Evolutionary conservation across 139 green algal genomes (phyloP).

Genomic region (Haematococcus sp.): DNA sequence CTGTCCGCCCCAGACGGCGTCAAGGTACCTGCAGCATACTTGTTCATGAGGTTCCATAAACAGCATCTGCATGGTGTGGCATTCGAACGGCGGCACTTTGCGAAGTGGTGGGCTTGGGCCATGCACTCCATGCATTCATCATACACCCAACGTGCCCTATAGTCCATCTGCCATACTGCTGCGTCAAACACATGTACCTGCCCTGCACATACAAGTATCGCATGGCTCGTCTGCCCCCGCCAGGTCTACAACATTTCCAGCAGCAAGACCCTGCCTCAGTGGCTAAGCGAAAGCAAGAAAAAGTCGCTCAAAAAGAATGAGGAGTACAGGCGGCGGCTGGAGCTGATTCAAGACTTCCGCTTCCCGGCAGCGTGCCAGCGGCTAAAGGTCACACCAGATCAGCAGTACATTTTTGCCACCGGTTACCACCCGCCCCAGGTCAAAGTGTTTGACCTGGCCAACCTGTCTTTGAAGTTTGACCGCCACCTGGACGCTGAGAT

Average conservation of each 20-base stretch:
- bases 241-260: conserved; percentile 91
- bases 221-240: neutral
- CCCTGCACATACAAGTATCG: neutral
- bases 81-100: too few relatives aligned
- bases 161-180: too few relatives aligned
- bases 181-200: too few relatives aligned
- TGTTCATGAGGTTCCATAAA: too few relatives aligned
- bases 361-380: conserved; percentile 83
- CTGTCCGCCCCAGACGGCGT: conserved; percentile 88
- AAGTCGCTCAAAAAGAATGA: conserved; percentile 80
- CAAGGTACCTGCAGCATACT: conserved; percentile 20
- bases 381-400: conserved; percentile 85
- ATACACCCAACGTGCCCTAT: too few relatives aligned
- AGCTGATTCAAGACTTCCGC: conserved; percentile 90
- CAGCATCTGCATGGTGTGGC: too few relatives aligned
- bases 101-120: too few relatives aligned
- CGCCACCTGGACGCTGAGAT: conserved; percentile 92
- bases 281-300: conserved; percentile 88
- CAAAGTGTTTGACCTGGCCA: conserved; percentile 85
- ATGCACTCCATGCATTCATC: too few relatives aligned
- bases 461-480: conserved; percentile 97
- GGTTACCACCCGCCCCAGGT: conserved; percentile 49
- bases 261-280: conserved; percentile 83
- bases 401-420: conserved; percentile 63
- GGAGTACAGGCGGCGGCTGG: conserved; percentile 75